These are phyloP conservation scores for Omphalea diandra DNA, from an alignment of 441 rosid species.

Conservation along the genomic window DNA sequence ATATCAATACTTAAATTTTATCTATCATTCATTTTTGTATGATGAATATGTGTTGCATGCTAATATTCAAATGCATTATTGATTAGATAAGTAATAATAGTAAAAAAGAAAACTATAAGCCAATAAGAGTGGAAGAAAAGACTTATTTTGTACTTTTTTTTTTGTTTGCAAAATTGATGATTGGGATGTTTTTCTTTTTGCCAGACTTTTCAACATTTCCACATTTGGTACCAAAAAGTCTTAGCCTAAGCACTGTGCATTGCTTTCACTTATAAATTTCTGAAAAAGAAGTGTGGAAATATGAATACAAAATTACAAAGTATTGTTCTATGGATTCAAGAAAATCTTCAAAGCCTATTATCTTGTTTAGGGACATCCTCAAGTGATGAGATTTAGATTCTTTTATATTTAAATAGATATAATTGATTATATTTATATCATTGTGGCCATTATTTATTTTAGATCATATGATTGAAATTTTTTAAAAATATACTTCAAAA, in stretches of 20 bases:
- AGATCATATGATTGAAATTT: too few relatives aligned
- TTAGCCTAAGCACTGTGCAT: background rate
- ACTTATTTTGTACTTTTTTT: background rate
- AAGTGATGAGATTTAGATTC: too few relatives aligned
- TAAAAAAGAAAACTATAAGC: background rate
- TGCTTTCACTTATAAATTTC: constrained; percentile 9
- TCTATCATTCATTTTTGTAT: too few relatives aligned
- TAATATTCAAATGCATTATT: too few relatives aligned
- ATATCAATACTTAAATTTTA: too few relatives aligned
- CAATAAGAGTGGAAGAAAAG: background rate
- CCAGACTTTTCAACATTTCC: constrained; percentile 19
- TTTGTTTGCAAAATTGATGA: background rate
- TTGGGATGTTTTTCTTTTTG: background rate
- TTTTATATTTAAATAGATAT: background rate
- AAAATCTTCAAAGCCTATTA: background rate
- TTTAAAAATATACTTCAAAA: too few relatives aligned
- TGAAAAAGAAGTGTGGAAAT: background rate
- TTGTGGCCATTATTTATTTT: too few relatives aligned
- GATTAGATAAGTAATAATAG: background rate
- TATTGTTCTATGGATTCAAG: background rate
- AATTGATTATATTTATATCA: too few relatives aligned
- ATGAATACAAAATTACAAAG: background rate
- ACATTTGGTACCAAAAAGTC: constrained; percentile 21
- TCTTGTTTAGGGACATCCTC: too few relatives aligned
- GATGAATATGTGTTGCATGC: too few relatives aligned